Evolutionary conservation across 2,329 filamentous ascomycete species (phyloP).

Genomic region (Colletotrichum tamarilloi): DNA sequence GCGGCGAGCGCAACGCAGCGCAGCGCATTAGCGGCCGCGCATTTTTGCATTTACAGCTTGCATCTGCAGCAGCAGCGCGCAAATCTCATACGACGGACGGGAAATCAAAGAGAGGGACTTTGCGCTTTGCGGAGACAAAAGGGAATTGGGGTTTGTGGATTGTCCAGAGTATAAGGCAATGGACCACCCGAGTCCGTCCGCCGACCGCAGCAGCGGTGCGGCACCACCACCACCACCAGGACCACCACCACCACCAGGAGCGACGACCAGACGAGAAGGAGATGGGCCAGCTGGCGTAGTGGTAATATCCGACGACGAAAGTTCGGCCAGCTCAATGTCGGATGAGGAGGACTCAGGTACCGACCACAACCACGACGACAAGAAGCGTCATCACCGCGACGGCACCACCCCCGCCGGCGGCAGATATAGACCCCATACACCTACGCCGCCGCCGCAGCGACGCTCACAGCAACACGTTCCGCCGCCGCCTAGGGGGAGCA

Average conservation of each 20-base stretch:
- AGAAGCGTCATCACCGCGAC: too few relatives aligned
- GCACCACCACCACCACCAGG: not conserved
- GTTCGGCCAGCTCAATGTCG: constrained; percentile 24
- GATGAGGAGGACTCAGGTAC: constrained; percentile 20
- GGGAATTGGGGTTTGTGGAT: too few relatives aligned
- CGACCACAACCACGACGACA: not conserved
- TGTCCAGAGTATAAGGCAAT: not conserved
- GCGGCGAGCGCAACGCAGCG: constrained; percentile 2
- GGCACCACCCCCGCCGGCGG: not conserved
- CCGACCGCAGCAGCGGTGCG: constrained; percentile 22
- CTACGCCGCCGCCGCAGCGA: constrained; percentile 26
- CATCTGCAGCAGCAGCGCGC: not conserved
- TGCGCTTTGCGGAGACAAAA: not conserved
- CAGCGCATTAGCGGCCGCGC: not conserved
- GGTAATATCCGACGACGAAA: constrained; percentile 7
- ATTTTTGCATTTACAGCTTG: not conserved
- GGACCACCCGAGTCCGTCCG: constrained; percentile 15
- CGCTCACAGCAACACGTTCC: not conserved
- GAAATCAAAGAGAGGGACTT: not conserved
- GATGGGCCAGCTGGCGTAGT: constrained; percentile 1
- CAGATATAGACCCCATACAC: constrained; percentile 28
- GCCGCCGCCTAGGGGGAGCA: constrained; percentile 16
- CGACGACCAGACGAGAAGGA: constrained; percentile 7
- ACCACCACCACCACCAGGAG: too few relatives aligned
- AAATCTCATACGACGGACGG: not conserved